These are phyloP conservation scores for Sphenostylis stenocarpa DNA, from an alignment of 306 rosid genomes.

Conservation along the genomic window DNA sequence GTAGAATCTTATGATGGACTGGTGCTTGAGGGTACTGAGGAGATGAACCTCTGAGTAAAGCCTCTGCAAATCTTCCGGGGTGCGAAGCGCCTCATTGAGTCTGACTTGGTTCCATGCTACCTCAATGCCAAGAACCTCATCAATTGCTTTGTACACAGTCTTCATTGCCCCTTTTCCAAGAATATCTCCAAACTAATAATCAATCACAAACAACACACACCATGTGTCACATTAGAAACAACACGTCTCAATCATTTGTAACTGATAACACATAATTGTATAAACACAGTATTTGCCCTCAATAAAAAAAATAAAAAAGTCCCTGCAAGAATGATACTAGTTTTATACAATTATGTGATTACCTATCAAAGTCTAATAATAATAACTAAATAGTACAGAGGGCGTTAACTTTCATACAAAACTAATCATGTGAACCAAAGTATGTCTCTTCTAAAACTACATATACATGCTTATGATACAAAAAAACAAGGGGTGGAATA, in stretches of 20 bases:
- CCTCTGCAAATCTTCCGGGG: constrained; percentile 80
- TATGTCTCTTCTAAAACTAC: neutral
- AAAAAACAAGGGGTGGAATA: neutral
- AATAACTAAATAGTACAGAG: neutral
- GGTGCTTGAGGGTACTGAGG: constrained; percentile 83
- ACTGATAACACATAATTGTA: neutral
- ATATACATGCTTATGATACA: neutral
- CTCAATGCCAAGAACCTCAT: constrained; percentile 80
- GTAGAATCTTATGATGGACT: constrained; percentile 75
- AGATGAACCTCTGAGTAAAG: constrained; percentile 96
- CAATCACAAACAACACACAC: constrained; percentile 26
- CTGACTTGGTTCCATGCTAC: constrained; percentile 91
- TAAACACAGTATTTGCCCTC: neutral
- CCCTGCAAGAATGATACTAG: no score
- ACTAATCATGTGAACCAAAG: neutral
- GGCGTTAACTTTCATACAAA: neutral
- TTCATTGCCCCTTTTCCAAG: constrained; percentile 94
- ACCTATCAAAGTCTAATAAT: neutral
- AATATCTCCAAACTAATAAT: constrained; percentile 72
- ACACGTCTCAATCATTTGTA: constrained; percentile 1
- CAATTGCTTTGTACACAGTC: constrained; percentile 91
- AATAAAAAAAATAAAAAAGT: no score
- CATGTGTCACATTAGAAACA: neutral
- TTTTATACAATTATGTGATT: neutral
- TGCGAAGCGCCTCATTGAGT: constrained; percentile 60